Evolutionary conservation across 768 basidiomycete species (phyloP).

Genomic region (Suillus alpinus): DNA sequence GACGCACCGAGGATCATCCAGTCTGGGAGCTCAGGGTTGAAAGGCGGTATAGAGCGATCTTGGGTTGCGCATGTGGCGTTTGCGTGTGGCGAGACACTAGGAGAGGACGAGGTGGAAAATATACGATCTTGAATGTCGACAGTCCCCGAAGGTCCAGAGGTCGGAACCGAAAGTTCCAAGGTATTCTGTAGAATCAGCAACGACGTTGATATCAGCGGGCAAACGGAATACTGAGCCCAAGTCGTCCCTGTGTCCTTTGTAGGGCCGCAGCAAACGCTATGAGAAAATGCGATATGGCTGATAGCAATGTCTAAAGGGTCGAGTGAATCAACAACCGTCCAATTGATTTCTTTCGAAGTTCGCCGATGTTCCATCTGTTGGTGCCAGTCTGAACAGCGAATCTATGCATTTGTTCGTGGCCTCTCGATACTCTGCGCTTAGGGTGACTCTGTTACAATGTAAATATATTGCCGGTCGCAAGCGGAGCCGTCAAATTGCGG

Average conservation of each 20-base stretch:
- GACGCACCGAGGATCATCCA: conserved; percentile 53
- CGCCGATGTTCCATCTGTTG: conserved; percentile 56
- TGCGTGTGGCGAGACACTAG: conserved; percentile 16
- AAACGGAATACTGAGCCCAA: conserved; percentile 29
- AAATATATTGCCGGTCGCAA: background rate
- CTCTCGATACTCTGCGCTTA: background rate
- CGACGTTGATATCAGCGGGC: conserved; percentile 36
- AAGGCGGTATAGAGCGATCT: conserved; percentile 37
- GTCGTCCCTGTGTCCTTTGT: conserved; percentile 8
- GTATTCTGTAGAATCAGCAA: conserved; percentile 10
- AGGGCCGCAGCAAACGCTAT: conserved; percentile 22
- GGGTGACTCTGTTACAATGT: background rate
- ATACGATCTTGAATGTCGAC: background rate
- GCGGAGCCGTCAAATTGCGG: background rate
- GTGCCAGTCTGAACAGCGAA: conserved; percentile 40
- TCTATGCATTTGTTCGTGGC: background rate
- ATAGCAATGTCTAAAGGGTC: conserved; percentile 40
- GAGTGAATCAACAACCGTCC: conserved; percentile 53
- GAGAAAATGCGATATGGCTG: conserved; percentile 35
- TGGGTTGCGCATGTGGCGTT: conserved; percentile 41
- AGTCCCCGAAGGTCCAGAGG: conserved; percentile 13
- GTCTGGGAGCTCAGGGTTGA: conserved; percentile 36
- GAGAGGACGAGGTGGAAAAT: background rate
- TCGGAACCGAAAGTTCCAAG: conserved; percentile 17
- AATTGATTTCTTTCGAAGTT: conserved; percentile 42